A percentile compares a stretch with the other conserved stretches of the same genome.
Conservation (phyloP, 1,284 basidiomycete species). For the Xanthoconium separans region DNA sequence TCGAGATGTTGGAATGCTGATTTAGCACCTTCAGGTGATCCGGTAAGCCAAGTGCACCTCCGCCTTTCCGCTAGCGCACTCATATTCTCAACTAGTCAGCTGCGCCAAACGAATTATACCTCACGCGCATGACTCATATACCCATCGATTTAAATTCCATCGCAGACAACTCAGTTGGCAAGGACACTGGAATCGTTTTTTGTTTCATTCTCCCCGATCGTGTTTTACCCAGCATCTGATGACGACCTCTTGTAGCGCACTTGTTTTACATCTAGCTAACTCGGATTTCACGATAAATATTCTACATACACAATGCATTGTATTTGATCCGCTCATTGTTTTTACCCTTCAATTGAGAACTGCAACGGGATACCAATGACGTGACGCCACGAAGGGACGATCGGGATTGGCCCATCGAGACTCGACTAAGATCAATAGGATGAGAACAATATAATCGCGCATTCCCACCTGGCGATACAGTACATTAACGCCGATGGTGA, state of each 20-base stretch:
- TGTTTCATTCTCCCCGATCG: neutral
- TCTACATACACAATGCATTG: neutral
- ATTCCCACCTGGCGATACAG: neutral
- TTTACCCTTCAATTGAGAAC: neutral
- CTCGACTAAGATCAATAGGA: neutral
- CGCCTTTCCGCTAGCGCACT: neutral
- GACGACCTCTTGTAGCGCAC: too few relatives aligned
- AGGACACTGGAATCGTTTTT: slow-evolving; percentile 7
- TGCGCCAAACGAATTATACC: slow-evolving; percentile 8
- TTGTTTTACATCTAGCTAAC: neutral
- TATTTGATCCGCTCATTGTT: slow-evolving; percentile 5
- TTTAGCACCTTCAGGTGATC: neutral
- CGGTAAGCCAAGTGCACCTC: slow-evolving; percentile 17
- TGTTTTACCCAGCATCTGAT: neutral
- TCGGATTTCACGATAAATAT: neutral
- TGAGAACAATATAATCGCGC: too few relatives aligned
- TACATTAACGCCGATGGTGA: too few relatives aligned
- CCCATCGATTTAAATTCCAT: slow-evolving; percentile 8
- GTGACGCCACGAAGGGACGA: neutral
- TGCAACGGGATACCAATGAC: neutral
- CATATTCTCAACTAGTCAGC: neutral
- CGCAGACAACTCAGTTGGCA: neutral
- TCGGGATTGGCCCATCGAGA: neutral
- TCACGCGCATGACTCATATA: slow-evolving; percentile 3
- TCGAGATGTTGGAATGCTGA: slow-evolving; percentile 27